Evolutionary conservation across 768 basidiomycete genomes (phyloP), one percentile per base, ranked within the genome.

Genomic region (Boletus reticulatus): DNA sequence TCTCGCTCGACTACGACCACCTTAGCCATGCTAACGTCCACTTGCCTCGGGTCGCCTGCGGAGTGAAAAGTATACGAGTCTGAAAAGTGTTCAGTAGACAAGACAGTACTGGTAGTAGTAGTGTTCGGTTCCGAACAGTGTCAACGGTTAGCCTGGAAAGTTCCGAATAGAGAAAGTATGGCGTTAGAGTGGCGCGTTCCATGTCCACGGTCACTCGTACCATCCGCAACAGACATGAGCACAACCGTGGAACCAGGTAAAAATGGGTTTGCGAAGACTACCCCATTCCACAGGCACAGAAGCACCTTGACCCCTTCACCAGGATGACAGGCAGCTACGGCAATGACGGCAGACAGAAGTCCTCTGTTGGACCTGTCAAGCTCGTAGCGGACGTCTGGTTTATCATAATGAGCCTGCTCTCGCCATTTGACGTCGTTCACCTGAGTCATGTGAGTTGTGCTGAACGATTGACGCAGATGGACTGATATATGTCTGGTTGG

Each of bases 351-450:
- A 19, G 53, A 17, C 56, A n/a, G n/a, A 48, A 2, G 27, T 17
- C 20, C 5, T 3, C 32, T 17, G 11, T 31, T 4, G 43, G 38
- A 11, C n/a, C 45, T 12, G 32, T 64, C 17, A 56, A 55, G 20
- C 68, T 71, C 43, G 58, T 58, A 29, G 65, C 63, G 14, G 68
- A 70, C 29, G 31, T 70, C 43, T 70, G 68, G 68, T 57, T 70
- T 37, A 56, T 67, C 38, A 61, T 70, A 45, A 72, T 71, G 68
- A 24, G 56, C 46, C 52, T 67, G 11, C 42, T 71, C 29, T 63
- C 70, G 20, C 62, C 70, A 0, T 48, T 59, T 4, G 70, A 70
- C 31, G 32, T 70, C 39, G 50, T 66, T 22, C 58, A 48, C 24
- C 50, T 72, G 52, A 60, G 67, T 44, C 63, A 52, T 19, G 67